These are phyloP conservation scores for Lactifluus echinatus DNA, from an alignment of 768 basidiomycete species.

Conservation along the genomic window DNA sequence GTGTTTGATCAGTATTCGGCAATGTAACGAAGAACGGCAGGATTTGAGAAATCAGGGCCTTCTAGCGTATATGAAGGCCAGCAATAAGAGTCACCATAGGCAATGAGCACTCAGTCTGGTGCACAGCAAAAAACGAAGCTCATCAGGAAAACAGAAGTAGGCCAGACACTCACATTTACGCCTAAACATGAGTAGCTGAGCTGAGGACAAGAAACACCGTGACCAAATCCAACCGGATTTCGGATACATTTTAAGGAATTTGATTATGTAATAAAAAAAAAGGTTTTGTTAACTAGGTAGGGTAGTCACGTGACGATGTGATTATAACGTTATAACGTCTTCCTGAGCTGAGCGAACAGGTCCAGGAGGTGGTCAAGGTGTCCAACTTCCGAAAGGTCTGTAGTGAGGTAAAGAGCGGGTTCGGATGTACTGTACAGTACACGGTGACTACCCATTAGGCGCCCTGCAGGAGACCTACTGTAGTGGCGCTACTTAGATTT, in stretches of 20 bases:
- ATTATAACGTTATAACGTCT: too few relatives aligned
- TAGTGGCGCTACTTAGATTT: not conserved
- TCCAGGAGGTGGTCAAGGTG: too few relatives aligned
- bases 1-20: not conserved
- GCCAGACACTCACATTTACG: not conserved
- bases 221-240: too few relatives aligned
- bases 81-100: slow-evolving; percentile 17
- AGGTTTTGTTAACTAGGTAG: too few relatives aligned
- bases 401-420: slow-evolving; percentile 76
- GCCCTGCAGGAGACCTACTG: not conserved
- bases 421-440: slow-evolving; percentile 49
- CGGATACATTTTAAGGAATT: too few relatives aligned
- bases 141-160: slow-evolving; percentile 6
- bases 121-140: slow-evolving; percentile 17
- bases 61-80: slow-evolving; percentile 20
- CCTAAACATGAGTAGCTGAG: not conserved
- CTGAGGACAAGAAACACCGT: too few relatives aligned
- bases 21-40: not conserved
- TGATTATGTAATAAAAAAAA: too few relatives aligned
- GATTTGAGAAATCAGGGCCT: slow-evolving; percentile 13
- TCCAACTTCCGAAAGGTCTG: too few relatives aligned
- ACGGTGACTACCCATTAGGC: not conserved
- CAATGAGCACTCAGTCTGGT: slow-evolving; percentile 19
- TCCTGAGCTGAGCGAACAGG: too few relatives aligned
- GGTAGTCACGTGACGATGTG: too few relatives aligned